A percentile compares a stretch with the other conserved stretches of the same genome.
These are phyloP conservation scores for Cercophora samala DNA, from an alignment of 495 filamentous ascomycete species.

Conservation along the genomic window DNA sequence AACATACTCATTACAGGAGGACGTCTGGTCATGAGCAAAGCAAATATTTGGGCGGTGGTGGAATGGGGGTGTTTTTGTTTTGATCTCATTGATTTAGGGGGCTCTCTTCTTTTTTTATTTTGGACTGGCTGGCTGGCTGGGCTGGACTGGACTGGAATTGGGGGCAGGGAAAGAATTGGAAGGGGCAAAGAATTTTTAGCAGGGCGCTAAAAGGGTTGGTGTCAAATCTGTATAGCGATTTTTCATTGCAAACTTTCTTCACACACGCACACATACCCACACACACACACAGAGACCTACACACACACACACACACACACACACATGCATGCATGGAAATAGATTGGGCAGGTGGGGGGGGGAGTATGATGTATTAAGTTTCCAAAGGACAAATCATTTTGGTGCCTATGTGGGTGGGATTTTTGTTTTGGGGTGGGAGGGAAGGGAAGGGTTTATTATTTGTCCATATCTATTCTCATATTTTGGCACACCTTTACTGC, in stretches of 20 bases:
- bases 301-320: not conserved
- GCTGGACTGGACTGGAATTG: not conserved
- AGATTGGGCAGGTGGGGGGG: not conserved
- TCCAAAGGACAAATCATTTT: not conserved
- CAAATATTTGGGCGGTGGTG: not conserved
- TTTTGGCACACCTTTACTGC: too few relatives aligned
- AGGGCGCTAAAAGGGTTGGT: not conserved
- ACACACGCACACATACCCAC: not conserved
- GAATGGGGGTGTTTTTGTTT: slow-evolving; percentile 8
- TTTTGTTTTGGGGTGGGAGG: not conserved
- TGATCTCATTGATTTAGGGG: slow-evolving; percentile 16
- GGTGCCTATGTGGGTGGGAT: not conserved
- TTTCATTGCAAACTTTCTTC: not conserved
- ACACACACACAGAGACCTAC: too few relatives aligned
- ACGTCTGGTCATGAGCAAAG: slow-evolving; percentile 74
- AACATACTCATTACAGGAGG: slow-evolving; percentile 50
- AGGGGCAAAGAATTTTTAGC: not conserved
- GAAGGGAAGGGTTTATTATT: not conserved
- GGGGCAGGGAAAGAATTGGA: too few relatives aligned
- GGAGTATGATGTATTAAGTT: not conserved
- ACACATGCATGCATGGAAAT: not conserved
- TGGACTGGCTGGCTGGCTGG: not conserved
- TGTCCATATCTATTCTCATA: not conserved
- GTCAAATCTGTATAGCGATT: not conserved
- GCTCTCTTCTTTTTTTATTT: too few relatives aligned